phyloP scores from a whole-genome alignment of 805 yeast species.

The Candida ulmi region DNA sequence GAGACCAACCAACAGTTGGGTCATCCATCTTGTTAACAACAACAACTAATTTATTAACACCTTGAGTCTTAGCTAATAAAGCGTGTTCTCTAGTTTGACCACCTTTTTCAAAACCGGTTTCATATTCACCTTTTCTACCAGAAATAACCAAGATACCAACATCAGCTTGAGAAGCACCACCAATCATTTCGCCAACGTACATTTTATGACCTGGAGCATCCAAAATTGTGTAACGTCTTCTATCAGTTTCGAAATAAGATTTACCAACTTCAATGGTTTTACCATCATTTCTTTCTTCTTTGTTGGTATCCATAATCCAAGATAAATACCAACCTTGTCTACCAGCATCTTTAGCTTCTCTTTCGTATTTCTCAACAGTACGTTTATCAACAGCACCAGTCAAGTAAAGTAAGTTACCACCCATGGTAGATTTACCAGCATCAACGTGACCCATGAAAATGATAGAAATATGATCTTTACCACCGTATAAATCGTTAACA shows the following conservation, averaged over 20 bases:
- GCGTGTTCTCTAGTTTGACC: slow-evolving; percentile 99
- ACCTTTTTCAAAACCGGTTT: slow-evolving; percentile 98
- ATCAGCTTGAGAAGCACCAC: slow-evolving; percentile 99
- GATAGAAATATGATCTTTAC: slow-evolving; percentile 94
- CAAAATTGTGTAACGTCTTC: slow-evolving; percentile 94
- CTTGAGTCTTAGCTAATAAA: slow-evolving; percentile 94
- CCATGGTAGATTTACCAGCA: slow-evolving; percentile 99
- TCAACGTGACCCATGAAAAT: slow-evolving; percentile 99
- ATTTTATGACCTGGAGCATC: slow-evolving; percentile 99
- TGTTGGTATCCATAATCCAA: slow-evolving; percentile 99
- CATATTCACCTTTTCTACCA: slow-evolving; percentile 99
- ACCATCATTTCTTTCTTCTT: slow-evolving; percentile 98
- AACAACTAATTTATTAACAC: slow-evolving; percentile 89
- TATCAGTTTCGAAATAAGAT: slow-evolving; percentile 95
- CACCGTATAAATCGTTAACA: slow-evolving; percentile 90
- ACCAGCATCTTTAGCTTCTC: slow-evolving; percentile 98
- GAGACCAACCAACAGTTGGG: slow-evolving; percentile 92
- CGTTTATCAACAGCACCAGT: slow-evolving; percentile 99
- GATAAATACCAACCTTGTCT: slow-evolving; percentile 99
- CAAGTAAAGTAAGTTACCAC: slow-evolving; percentile 89
- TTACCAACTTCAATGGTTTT: slow-evolving; percentile 99
- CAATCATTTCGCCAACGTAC: slow-evolving; percentile 99
- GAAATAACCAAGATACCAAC: slow-evolving; percentile 95
- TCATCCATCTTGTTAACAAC: slow-evolving; percentile 99
- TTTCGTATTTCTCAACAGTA: slow-evolving; percentile 95